phyloP scores from a whole-genome alignment of 495 filamentous ascomycete genomes.

The Trichoderma reesei region DNA sequence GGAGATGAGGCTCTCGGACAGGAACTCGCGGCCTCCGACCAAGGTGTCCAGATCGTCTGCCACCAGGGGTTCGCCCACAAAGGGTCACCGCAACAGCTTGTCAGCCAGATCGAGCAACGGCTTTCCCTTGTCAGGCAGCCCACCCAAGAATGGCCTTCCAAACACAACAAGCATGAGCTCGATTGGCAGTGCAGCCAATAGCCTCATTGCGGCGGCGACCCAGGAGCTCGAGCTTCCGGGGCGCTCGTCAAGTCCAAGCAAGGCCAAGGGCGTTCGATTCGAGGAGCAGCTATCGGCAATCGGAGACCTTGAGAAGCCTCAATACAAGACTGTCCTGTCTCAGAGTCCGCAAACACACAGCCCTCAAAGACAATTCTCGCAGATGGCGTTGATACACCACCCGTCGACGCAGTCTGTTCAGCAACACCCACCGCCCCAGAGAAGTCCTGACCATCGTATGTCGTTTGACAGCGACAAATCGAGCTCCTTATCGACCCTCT shows the following conservation, averaged over 20 bases:
- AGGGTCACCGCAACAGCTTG: not conserved
- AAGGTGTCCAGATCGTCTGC: not conserved
- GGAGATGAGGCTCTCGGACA: not conserved
- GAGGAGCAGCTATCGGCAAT: not conserved
- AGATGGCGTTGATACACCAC: not conserved
- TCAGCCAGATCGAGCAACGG: not conserved
- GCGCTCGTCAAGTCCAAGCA: not conserved
- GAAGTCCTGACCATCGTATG: not conserved
- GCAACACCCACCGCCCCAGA: not conserved
- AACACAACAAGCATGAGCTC: not conserved
- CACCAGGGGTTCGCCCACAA: not conserved
- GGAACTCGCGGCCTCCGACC: not conserved
- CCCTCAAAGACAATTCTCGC: not conserved
- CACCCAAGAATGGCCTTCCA: not conserved
- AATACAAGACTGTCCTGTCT: not conserved
- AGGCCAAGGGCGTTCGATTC: not conserved
- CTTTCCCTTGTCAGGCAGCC: not conserved
- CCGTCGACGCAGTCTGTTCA: not conserved
- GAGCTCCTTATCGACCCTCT: conserved; percentile 8
- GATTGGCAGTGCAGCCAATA: conserved; percentile 9
- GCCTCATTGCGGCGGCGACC: conserved; percentile 5
- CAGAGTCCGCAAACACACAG: not conserved
- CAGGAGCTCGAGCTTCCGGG: conserved; percentile 8
- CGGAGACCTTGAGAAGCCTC: not conserved
- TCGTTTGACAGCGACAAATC: conserved; percentile 7